Conservation (phyloP, 495 filamentous ascomycete genomes). For the Talaromyces stipitatus region DNA sequence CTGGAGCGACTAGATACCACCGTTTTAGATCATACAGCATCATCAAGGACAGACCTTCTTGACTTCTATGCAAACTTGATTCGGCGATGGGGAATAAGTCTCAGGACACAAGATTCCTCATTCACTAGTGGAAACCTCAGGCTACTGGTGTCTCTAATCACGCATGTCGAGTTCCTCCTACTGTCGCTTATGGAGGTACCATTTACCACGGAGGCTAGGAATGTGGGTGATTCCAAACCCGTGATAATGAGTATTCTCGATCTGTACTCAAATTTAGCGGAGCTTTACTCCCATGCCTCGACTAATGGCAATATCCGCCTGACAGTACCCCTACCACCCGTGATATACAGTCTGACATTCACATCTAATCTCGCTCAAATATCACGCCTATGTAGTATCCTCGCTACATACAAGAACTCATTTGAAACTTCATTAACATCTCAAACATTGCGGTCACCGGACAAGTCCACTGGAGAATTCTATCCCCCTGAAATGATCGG, state of each 20-base stretch:
- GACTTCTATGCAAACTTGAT: slow-evolving; percentile 67
- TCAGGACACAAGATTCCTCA: slow-evolving; percentile 20
- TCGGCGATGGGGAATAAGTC: slow-evolving; percentile 53
- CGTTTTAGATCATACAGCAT: slow-evolving; percentile 41
- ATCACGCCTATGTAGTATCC: slow-evolving; percentile 63
- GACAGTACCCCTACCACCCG: slow-evolving; percentile 55
- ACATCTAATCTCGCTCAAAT: slow-evolving; percentile 51
- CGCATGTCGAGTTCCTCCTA: slow-evolving; percentile 54
- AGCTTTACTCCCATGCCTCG: slow-evolving; percentile 46
- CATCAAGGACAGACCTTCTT: slow-evolving; percentile 49
- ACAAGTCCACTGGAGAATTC: background rate
- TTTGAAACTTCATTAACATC: slow-evolving; percentile 60
- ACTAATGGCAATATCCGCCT: slow-evolving; percentile 48
- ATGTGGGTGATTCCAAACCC: slow-evolving; percentile 14
- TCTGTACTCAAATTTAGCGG: slow-evolving; percentile 57
- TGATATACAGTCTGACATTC: slow-evolving; percentile 67
- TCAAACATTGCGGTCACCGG: slow-evolving; percentile 18
- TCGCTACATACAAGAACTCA: slow-evolving; percentile 61
- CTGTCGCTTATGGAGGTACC: slow-evolving; percentile 52
- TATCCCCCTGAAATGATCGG: slow-evolving; percentile 39
- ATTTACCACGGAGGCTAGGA: slow-evolving; percentile 15
- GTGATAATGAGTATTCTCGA: slow-evolving; percentile 43
- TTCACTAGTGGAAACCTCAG: slow-evolving; percentile 18
- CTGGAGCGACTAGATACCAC: slow-evolving; percentile 52
- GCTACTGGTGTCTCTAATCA: slow-evolving; percentile 40